Evolutionary conservation across 305 asterid species (phyloP), one percentile per base, ranked within the genome.

Genomic region (Fraxinus dipetala): DNA sequence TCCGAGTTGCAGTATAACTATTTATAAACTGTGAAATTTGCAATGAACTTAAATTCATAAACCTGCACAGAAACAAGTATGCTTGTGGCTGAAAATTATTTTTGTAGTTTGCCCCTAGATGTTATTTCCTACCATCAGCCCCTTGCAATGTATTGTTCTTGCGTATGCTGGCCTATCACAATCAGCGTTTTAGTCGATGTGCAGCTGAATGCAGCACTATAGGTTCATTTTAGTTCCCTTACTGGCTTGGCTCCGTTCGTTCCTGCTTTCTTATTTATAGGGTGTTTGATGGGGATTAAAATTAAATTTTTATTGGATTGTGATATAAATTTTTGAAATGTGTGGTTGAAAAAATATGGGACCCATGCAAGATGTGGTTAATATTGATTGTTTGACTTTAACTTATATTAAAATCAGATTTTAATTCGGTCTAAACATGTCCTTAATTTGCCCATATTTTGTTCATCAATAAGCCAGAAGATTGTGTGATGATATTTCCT

Each of bases 1-100:
- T 28, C 78, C 35, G 38, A 80, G 86, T 81, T 84, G 84, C n/a
- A 84, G 84, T n/a, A 56, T 5, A n/a, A 40, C 65, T 67, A 14
- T 78, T 83, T 88, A 77, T 61, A 40, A 22, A 40, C 9, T 3
- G 14, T 54, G 16, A 59, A 78, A 77, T 82, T 72, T 72, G 78
- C 56, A 13, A 79, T 59, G 24, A 78, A 75, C 20, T 79, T 38
- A 13, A 69, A 84, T 82, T 56, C 74, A 56, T 13, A 56, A 56
- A 35, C 63, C 4, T 16, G 8, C 54, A n/a, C 30, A 38, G 67
- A 80, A 72, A 77, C 43, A 2, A 63, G 84, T 65, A 43, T 22
- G 28, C 70, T 16, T 31, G 75, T 38, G 77, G 26, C 9, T 54
- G 9, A n/a, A 54, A 9, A 54, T 16, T 9, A 54, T 1, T 5